phyloP scores from a whole-genome alignment of 2,329 filamentous ascomycete species.

The Ceratocystiopsis minuta region DNA sequence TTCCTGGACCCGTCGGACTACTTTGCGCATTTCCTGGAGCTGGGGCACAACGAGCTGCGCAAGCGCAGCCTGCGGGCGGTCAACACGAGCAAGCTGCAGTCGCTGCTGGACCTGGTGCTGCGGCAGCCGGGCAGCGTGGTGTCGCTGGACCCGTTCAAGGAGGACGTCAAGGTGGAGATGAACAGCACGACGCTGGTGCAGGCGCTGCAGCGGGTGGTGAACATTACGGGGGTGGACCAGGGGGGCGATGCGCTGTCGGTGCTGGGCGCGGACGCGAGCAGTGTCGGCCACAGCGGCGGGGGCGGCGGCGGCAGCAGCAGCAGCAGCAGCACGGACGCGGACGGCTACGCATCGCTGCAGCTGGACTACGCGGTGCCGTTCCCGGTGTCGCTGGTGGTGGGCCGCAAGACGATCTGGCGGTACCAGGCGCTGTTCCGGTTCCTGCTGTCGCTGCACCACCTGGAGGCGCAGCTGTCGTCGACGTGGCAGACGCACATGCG shows the following conservation, averaged over 20 bases:
- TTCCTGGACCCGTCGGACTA: slow-evolving; percentile 97
- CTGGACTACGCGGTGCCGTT: slow-evolving; percentile 92
- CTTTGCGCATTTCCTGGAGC: slow-evolving; percentile 93
- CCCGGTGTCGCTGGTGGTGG: slow-evolving; percentile 86
- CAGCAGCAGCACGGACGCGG: slow-evolving; percentile 75
- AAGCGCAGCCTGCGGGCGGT: slow-evolving; percentile 83
- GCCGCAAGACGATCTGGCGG: slow-evolving; percentile 86
- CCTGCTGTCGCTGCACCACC: slow-evolving; percentile 69
- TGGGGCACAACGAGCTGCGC: slow-evolving; percentile 73
- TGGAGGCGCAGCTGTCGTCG: slow-evolving; percentile 70
- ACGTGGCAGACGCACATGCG: slow-evolving; percentile 87
- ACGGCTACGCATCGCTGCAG: slow-evolving; percentile 80
- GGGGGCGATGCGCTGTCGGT: slow-evolving; percentile 53
- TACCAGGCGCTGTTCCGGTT: slow-evolving; percentile 96
- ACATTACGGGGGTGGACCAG: slow-evolving; percentile 87
- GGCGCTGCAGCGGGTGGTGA: slow-evolving; percentile 89
- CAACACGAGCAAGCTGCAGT: slow-evolving; percentile 87
- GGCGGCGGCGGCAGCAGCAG: slow-evolving; percentile 37
- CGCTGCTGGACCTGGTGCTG: slow-evolving; percentile 82
- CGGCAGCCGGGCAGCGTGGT: slow-evolving; percentile 93
- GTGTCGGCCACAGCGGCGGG: slow-evolving; percentile 71
- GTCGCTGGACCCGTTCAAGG: slow-evolving; percentile 89
- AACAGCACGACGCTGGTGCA: slow-evolving; percentile 87
- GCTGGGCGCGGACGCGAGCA: slow-evolving; percentile 51
- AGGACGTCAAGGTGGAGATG: slow-evolving; percentile 95